phyloP scores from a whole-genome alignment of 352 stramenopile genomes.

The Phytophthora brassicae region DNA sequence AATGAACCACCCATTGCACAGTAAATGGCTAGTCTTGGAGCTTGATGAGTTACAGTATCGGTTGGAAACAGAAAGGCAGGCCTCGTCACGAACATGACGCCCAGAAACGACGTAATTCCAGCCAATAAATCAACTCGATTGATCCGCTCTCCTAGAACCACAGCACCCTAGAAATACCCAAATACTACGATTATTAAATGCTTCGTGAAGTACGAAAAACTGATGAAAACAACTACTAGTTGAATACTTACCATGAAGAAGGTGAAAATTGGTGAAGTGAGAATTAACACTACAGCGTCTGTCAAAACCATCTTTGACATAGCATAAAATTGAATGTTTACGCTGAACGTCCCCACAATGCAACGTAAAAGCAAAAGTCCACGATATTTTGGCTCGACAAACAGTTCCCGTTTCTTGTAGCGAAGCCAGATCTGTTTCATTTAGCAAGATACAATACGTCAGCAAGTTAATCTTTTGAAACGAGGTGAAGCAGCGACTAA shows the following conservation, averaged over 20 bases:
- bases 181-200: neutral
- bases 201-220: no score
- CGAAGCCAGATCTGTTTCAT: conserved; percentile 33
- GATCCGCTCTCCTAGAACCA: conserved; percentile 48
- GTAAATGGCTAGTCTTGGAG: conserved; percentile 27
- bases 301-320: conserved; percentile 76
- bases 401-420: conserved; percentile 39
- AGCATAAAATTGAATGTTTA: conserved; percentile 61
- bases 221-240: neutral
- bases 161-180: conserved; percentile 31
- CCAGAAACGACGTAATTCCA: conserved; percentile 48
- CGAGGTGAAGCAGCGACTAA: conserved; percentile 14
- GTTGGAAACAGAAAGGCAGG: conserved; percentile 55
- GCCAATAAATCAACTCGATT: conserved; percentile 45
- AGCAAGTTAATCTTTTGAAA: neutral
- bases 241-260: conserved; percentile 45
- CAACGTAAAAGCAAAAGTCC: conserved; percentile 51
- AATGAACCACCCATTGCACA: conserved; percentile 38
- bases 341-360: conserved; percentile 50
- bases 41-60: conserved; percentile 12
- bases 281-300: conserved; percentile 66
- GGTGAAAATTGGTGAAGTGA: conserved; percentile 53
- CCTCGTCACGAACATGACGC: conserved; percentile 57
- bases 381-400: conserved; percentile 37
- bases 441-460: neutral